phyloP scores from a whole-genome alignment of 208 protist genomes.

The Trypanosomatidae sp. region DNA sequence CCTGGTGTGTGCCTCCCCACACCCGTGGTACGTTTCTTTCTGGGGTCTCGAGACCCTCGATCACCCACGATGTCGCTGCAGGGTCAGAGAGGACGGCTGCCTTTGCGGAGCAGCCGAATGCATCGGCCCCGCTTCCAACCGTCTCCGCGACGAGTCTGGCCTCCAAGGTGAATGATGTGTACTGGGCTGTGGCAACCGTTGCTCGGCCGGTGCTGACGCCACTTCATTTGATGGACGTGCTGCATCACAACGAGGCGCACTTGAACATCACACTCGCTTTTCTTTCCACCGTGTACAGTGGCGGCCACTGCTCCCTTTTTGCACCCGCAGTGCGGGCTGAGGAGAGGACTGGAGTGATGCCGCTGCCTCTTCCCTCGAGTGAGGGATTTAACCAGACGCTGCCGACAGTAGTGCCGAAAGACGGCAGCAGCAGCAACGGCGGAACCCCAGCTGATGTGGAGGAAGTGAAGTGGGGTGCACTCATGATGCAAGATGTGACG shows the following conservation, averaged over 20 bases:
- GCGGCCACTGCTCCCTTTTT: constrained; percentile 88
- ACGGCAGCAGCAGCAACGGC: not conserved
- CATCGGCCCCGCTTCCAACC: too few species aligned
- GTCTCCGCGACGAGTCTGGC: not conserved
- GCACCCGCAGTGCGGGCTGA: not conserved
- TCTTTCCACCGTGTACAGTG: constrained; percentile 60
- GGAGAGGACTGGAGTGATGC: not conserved
- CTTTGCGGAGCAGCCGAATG: not conserved
- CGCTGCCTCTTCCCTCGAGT: not conserved
- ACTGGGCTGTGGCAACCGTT: constrained; percentile 22
- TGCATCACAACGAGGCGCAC: constrained; percentile 62
- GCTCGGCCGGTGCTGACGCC: constrained; percentile 55
- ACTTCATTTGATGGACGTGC: constrained; percentile 55
- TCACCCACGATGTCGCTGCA: not conserved
- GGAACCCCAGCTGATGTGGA: not conserved
- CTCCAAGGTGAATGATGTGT: constrained; percentile 15
- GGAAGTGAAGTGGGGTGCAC: constrained; percentile 43
- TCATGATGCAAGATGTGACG: constrained; percentile 76
- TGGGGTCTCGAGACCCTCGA: not conserved
- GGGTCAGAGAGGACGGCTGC: not conserved
- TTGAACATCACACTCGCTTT: constrained; percentile 62
- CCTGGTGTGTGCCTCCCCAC: not conserved
- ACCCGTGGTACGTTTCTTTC: not conserved
- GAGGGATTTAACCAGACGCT: not conserved
- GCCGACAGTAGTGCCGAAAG: not conserved